Percentiles rank a stretch among this genome's conserved stretches.
phyloP scores from a whole-genome alignment of 768 basidiomycete species.

The Megacollybia marginata region DNA sequence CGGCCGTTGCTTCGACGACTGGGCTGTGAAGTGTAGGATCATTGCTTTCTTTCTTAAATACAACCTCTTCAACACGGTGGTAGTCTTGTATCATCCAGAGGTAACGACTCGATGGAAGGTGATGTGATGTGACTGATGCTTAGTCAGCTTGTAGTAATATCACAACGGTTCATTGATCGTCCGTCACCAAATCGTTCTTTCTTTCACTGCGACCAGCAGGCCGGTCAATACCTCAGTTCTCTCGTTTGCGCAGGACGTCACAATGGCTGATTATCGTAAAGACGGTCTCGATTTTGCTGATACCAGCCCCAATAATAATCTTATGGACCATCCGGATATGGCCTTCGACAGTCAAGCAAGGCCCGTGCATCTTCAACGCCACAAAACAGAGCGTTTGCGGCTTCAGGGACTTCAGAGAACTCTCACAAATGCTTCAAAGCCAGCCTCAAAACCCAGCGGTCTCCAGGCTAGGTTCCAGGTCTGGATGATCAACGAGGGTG shows the following conservation, averaged over 20 bases:
- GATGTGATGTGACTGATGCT: too few species aligned
- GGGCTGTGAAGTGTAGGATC: too few species aligned
- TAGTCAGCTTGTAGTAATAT: too few species aligned
- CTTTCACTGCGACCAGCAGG: conserved; percentile 27
- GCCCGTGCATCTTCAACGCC: conserved; percentile 61
- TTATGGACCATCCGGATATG: conserved; percentile 50
- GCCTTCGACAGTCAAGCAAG: conserved; percentile 18
- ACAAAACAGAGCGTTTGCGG: conserved; percentile 77
- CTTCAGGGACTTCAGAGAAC: conserved; percentile 79
- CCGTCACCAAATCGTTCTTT: conserved; percentile 13
- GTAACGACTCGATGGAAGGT: too few species aligned
- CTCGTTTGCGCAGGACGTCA: conserved; percentile 33
- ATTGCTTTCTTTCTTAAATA: too few species aligned
- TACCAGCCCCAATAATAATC: conserved; percentile 25
- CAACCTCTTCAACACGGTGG: too few species aligned
- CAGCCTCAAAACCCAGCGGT: conserved; percentile 25
- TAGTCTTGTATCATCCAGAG: too few species aligned
- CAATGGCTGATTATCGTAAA: conserved; percentile 30
- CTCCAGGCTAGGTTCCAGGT: conserved; percentile 30
- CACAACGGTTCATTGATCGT: not conserved
- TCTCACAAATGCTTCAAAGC: conserved; percentile 26
- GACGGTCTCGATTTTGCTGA: conserved; percentile 71
- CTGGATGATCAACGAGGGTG: conserved; percentile 97
- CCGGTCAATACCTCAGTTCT: conserved; percentile 31
- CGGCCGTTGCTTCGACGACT: too few species aligned